Base-by-base conservation (phyloP, 2,329 filamentous ascomycete genomes). In the Paecilomyces dactylethromorphus region DNA sequence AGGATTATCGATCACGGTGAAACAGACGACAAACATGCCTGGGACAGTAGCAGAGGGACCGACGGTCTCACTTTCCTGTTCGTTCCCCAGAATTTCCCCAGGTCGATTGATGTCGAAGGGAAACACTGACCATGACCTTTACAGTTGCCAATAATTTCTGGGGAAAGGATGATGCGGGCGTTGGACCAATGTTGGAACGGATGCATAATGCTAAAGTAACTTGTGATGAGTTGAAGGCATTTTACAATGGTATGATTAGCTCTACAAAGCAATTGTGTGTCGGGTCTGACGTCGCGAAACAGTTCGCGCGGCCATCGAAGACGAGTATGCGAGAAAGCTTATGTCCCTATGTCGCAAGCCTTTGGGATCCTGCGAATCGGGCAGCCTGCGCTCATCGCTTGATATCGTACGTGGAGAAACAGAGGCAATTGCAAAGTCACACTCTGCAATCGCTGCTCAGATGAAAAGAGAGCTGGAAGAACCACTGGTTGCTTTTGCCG, bases 131-230 rank as follows among this genome's bases (percentile, higher is more conserved):
- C 71, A 64, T 76, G 78, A 59, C 79, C 65, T 51, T n/a, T 58
- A 65, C 92, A 92, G 75, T 99, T 79, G 93, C 94, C 69, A 99
- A 99, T 80, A 99, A 99, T 75, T 99, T 99, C 77, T 99, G 94
- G 94, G 94, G 94, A 64, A 97, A 96, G 81, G 93, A 97, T 74
- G 94, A 99, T 81, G 94, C 93, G 56, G 95, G 94, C 72, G 92
- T 99, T 70, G 83, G 83, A 53, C 95, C 94, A 59, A 85, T 99
- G 70, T 83, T 99, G 31, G 91, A 93, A 74, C 93, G 94, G 70
- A 96, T 99, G 91, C 88, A 91, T 71, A 88, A 87, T 75, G 91
- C 94, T 54, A 99, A 99, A 81, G 86, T 89, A 69, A 97, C 94
- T 26, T 92, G 89, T 73, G 95, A 99, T 76, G 94, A 99, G 77